Evolutionary conservation across 179 eudicot genomes (phyloP), one percentile per base, ranked within the genome.

Genomic region (Corrigiola litoralis): DNA sequence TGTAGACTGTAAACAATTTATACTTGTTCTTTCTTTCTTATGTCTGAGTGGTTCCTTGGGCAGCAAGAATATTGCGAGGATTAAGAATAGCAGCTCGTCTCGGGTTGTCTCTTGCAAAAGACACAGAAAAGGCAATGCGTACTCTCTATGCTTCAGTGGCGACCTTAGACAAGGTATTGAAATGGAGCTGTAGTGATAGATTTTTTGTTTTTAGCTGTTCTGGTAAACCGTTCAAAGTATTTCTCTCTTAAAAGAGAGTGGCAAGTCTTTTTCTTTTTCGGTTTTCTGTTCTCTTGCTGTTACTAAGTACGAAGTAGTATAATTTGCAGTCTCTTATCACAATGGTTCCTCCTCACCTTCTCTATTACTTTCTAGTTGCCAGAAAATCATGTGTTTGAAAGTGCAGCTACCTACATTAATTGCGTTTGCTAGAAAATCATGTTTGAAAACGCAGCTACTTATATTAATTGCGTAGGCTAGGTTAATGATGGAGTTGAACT

Each of bases 31-130:
- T 32, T 4, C 24, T 34, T 37, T 59, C 18, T 28, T 11, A 17
- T 34, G 21, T 6, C 20, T 41, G 20, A 16, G 20, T 51, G 18
- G 44, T 61, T 38, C 57, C 69, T 59, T 63, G 40, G 77, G 76
- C 87, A 94, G 99, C 95, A 23, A 85, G 99, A 72, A 95, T 95
- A 58, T 74, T 95, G 82, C 82, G 97, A 64, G 99, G 88, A 34
- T 52, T 95, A 66, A 88, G 99, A 76, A 82, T 95, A 67, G 96
- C 99, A 51, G 99, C 96, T 58, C 96, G 97, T 72, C 87, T 95
- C 59, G 85, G 87, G 38, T 72, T 90, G 61, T 83, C 90, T 25
- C 74, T 91, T 65, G 71, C 95, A 21, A 68, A 81, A 49, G 97
- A 95, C 42, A 88, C 81, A 31, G 94, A 88, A 61, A 70, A 37